Base-by-base conservation (phyloP, 768 basidiomycete species). In the Porpolomopsis calyptriformis region DNA sequence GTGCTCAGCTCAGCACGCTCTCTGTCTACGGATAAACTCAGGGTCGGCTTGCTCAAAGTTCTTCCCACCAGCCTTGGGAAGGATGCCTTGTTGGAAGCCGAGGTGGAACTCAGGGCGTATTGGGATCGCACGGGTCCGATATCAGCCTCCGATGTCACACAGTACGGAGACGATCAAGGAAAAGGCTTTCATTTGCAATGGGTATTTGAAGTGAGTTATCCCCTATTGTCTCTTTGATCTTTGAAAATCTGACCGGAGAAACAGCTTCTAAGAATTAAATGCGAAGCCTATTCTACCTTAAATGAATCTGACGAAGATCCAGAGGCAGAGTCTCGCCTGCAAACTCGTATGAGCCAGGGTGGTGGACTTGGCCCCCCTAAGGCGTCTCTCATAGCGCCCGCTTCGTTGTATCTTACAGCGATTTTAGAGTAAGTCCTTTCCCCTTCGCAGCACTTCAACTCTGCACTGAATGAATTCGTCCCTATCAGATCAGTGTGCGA, bases 81-180 rank as follows among this genome's bases (percentile, higher is more conserved):
- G 65, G 87, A 92, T 59, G 91, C 91, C 2, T 69, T 94, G 14
- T 68, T 92, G 40, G 93, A 97, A 64, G 93, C 93, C 0, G 93
- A 97, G 58, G 72, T 97, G 35, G 93, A 96, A 61, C 62, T 96
- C 38, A 74, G 88, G 57, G 88, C 88, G 6, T 92, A 92, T 68
- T 85, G 82, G 77, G 88, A 89, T 54, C 74, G 80, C 46, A 86
- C 79, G 9, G 65, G 71, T 39, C n/a, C n/a, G n/a, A 57, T 63
- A 19, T 56, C 60, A 25, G 63, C 53, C 27, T 48, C 46, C 9
- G 46, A 55, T 16, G 54, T 56, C 44, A 50, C 60, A 1, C 52
- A 60, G 22, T 54, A 66, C 31, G 77, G 77, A 43, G 74, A 78
- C 51, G 73, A 77, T 47, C 60, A 70, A 26, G 41, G 50, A 29